Conservation (phyloP, 169 alveolate genomes). For the Plasmodium gonderi region DNA sequence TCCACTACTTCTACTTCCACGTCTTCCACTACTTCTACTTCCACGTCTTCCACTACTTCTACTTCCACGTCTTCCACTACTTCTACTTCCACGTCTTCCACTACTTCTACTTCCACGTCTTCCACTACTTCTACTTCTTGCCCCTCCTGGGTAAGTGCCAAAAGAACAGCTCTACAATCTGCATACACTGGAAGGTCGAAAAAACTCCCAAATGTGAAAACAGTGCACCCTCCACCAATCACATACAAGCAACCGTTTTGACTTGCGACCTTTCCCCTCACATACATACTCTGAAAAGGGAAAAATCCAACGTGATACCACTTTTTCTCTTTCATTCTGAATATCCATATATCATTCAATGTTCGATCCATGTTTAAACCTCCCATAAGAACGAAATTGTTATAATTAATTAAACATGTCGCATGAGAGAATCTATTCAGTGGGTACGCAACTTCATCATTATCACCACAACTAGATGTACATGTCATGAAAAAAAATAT, state of each 20-base stretch:
- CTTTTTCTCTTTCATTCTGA: constrained; percentile 14
- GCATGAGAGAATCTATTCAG: constrained; percentile 36
- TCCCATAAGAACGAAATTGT: constrained; percentile 25
- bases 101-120: background rate
- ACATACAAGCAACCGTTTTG: constrained; percentile 10
- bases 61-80: background rate
- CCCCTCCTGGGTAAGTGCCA: no score
- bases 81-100: background rate
- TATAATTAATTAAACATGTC: constrained; percentile 3
- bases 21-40: background rate
- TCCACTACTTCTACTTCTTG: background rate
- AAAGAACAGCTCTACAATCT: background rate
- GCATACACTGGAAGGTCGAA: constrained; percentile 45
- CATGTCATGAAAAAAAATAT: constrained; percentile 13
- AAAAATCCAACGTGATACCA: constrained; percentile 43
- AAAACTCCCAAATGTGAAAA: constrained; percentile 62
- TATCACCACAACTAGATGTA: background rate
- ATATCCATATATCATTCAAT: constrained; percentile 52
- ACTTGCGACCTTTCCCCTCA: constrained; percentile 48
- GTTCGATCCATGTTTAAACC: constrained; percentile 44
- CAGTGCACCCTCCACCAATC: constrained; percentile 67
- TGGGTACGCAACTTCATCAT: constrained; percentile 25
- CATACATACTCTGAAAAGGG: constrained; percentile 24
- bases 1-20: background rate
- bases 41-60: background rate